Evolutionary conservation across 1,139 yeast genomes (phyloP), one percentile per base, ranked within the genome.

Genomic region (Pneumocystis oryctolagi): DNA sequence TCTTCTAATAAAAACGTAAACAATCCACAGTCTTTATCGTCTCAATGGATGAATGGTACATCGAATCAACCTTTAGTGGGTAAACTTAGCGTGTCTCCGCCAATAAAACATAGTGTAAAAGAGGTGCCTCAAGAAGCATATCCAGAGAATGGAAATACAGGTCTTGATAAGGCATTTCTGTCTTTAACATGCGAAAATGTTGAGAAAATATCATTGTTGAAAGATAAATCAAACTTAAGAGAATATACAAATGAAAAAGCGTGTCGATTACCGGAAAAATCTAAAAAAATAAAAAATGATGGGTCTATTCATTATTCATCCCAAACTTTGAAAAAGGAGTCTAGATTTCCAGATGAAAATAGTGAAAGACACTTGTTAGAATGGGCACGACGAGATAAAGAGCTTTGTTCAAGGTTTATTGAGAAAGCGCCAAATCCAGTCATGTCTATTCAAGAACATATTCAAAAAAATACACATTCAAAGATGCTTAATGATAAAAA

Each of bases 331-430:
- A 47, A 28, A 8, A 47, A 47, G 25, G 31, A 47, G 5, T 25
- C 59, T 5, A 39, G 8, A 35, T 57, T 35, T 12, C 59, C 40
- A 5, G 42, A 57, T 57, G 59, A 57, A 35, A 39, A 35, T 57
- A 57, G 59, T n/a, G 59, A 57, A 20, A 35, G 35, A 35, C 20
- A 57, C 14, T 39, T 57, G 14, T 9, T 57, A 39, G 42, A 57
- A 20, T 57, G 59, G 59, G 59, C 59, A 5, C 59, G 37, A 9
- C 37, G 59, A 9, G 59, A 57, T 57, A 39, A 57, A 57, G 59
- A 57, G 6, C 59, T 57, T 39, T 35, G 30, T 12, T 35, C 42
- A 12, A 57, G 30, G 12, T 39, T 39, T 30, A 35, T 57, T 30
- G 55, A 47, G 8, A 47, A 47, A 47, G 16, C 55, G 12, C 59